These are phyloP conservation scores for Sporothrix euskadiensis DNA, from an alignment of 2,329 filamentous ascomycete genomes.

Conservation along the genomic window DNA sequence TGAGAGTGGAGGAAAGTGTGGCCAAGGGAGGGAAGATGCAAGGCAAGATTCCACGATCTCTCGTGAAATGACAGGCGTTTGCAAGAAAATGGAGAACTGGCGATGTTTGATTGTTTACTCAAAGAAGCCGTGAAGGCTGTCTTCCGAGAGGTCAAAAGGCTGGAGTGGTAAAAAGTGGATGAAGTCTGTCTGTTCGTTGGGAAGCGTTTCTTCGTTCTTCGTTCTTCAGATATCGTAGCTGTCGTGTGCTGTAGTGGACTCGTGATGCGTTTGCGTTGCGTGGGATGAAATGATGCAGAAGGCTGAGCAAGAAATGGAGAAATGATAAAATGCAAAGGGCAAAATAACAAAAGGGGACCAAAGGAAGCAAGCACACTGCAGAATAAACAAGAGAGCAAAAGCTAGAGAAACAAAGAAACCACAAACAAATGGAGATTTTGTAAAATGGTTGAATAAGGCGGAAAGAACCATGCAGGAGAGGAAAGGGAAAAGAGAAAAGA, in stretches of 20 bases:
- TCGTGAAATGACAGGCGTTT: neutral
- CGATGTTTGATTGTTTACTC: neutral
- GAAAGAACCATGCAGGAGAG: neutral
- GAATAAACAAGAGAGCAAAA: constrained; percentile 17
- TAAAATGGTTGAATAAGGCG: constrained; percentile 15
- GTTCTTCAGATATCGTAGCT: neutral
- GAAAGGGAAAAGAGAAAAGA: neutral
- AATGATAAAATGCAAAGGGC: constrained; percentile 3
- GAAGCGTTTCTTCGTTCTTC: neutral
- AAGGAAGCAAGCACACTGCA: constrained; percentile 9
- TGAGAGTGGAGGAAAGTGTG: neutral
- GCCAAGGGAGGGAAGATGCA: neutral
- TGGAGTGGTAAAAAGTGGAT: neutral
- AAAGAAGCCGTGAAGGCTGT: neutral
- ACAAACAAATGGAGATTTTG: neutral
- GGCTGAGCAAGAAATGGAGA: neutral
- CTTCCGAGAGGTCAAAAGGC: constrained; percentile 17
- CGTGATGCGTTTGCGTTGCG: neutral
- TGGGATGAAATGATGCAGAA: neutral
- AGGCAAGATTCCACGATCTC: constrained; percentile 17
- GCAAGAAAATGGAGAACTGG: neutral
- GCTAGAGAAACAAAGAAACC: constrained; percentile 14
- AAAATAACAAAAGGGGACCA: constrained; percentile 17
- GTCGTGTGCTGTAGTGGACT: constrained; percentile 13
- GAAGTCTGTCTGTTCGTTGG: neutral